Evolutionary conservation across 2,329 filamentous ascomycete species (phyloP).

Genomic region (Aureobasidium sp.): DNA sequence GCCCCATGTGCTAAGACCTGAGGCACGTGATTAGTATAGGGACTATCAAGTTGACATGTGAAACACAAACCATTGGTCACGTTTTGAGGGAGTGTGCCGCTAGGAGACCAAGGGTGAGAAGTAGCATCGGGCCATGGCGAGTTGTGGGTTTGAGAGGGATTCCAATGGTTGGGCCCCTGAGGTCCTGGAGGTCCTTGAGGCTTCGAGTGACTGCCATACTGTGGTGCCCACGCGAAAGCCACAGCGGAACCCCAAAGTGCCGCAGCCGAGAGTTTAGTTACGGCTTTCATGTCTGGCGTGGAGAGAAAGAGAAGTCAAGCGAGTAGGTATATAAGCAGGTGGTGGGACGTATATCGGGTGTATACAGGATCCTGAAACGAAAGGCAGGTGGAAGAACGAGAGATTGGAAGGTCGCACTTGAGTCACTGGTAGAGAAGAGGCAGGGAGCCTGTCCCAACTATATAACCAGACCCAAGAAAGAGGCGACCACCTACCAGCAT

Average conservation of each 20-base stretch:
- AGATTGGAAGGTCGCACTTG: background rate
- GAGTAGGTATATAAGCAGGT: background rate
- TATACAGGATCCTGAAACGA: background rate
- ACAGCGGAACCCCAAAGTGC: conserved; percentile 3
- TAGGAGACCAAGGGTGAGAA: background rate
- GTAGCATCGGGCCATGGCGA: background rate
- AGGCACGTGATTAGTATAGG: background rate
- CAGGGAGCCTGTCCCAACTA: background rate
- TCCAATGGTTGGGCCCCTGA: background rate
- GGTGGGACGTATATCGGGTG: background rate
- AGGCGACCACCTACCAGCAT: background rate
- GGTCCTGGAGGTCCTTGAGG: background rate
- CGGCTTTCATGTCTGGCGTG: background rate
- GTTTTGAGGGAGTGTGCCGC: background rate
- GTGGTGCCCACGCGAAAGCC: background rate
- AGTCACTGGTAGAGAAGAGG: background rate
- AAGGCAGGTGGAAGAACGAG: background rate
- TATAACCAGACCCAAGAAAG: background rate
- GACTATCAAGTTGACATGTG: background rate
- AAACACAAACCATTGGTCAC: conserved; percentile 2
- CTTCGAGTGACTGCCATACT: background rate
- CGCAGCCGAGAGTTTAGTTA: background rate
- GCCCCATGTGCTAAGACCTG: conserved; percentile 10
- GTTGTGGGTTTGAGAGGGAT: background rate
- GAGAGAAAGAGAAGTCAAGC: background rate